These are phyloP conservation scores for Dichomitus squalens DNA, from an alignment of 1,284 basidiomycete genomes.

Conservation along the genomic window DNA sequence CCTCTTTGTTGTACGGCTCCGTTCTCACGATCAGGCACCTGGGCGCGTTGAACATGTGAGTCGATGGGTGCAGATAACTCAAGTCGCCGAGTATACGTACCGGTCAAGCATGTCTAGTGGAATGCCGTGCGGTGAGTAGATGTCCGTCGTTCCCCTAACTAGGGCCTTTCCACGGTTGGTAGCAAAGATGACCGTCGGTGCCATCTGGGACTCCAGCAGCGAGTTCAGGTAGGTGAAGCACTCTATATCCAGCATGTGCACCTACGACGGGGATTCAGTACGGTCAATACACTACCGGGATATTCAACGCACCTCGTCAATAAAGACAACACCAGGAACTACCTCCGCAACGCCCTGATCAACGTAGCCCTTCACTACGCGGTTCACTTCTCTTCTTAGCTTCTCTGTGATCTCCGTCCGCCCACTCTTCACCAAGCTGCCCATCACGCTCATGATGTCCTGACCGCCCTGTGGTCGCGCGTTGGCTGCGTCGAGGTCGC, in stretches of 20 bases:
- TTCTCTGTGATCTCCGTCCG: conserved; percentile 98
- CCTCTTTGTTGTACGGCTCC: conserved; percentile 80
- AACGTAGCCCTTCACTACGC: conserved; percentile 97
- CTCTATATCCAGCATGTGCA: conserved; percentile 99
- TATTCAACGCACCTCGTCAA: conserved; percentile 81
- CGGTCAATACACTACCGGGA: background rate
- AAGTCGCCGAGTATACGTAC: conserved; percentile 38
- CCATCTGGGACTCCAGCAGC: conserved; percentile 93
- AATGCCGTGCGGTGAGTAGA: conserved; percentile 91
- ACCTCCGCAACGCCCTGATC: conserved; percentile 98
- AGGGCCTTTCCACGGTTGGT: conserved; percentile 93
- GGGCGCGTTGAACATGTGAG: conserved; percentile 5
- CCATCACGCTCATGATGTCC: conserved; percentile 99
- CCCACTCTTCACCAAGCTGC: conserved; percentile 92
- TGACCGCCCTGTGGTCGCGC: conserved; percentile 94
- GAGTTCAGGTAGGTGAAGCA: conserved; percentile 99
- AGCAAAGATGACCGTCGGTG: conserved; percentile 95
- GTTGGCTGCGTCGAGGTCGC: conserved; percentile 97
- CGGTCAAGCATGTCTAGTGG: conserved; percentile 94
- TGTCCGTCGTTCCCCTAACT: conserved; percentile 91
- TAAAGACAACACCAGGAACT: conserved; percentile 97
- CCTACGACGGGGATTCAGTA: conserved; percentile 47
- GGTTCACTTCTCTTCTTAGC: conserved; percentile 93
- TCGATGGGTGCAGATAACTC: conserved; percentile 2
- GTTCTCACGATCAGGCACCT: conserved; percentile 98